A percentile compares a stretch with the other conserved stretches of the same genome.
These are phyloP conservation scores for Phytopythium aichiense DNA, from an alignment of 352 stramenopile genomes.

Conservation along the genomic window DNA sequence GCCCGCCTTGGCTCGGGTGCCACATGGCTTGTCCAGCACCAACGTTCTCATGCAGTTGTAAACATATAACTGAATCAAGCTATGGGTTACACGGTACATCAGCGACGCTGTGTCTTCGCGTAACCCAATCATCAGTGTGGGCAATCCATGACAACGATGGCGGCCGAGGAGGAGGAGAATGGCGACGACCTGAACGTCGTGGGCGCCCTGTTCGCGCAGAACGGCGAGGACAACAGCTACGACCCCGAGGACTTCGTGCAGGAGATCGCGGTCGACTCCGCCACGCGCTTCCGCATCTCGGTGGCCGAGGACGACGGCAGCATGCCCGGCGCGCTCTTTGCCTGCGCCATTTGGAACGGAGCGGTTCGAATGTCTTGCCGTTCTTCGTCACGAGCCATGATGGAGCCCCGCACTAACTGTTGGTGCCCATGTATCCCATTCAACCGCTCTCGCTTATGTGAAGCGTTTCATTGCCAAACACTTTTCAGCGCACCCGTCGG, in stretches of 20 bases:
- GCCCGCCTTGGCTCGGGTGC: too few species aligned
- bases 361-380: conserved; percentile 13
- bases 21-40: too few species aligned
- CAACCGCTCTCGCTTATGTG: neutral
- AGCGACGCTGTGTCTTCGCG: too few species aligned
- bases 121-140: too few species aligned
- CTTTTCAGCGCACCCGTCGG: conserved; percentile 28
- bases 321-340: conserved; percentile 47
- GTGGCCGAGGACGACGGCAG: conserved; percentile 42
- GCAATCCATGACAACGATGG: too few species aligned
- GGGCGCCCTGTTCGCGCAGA: conserved; percentile 29
- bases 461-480: conserved; percentile 42
- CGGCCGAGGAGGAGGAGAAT: neutral
- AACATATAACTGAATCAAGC: too few species aligned
- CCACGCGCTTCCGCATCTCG: conserved; percentile 29
- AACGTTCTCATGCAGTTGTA: too few species aligned
- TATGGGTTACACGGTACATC: too few species aligned
- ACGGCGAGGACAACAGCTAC: conserved; percentile 37
- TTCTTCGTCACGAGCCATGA: too few species aligned
- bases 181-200: conserved; percentile 23
- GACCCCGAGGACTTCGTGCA: conserved; percentile 34
- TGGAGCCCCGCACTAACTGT: too few species aligned
- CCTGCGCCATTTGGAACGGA: conserved; percentile 43
- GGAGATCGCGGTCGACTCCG: conserved; percentile 22
- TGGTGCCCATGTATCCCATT: too few species aligned